phyloP scores from a whole-genome alignment of 2,329 filamentous ascomycete species.

The Penicillium psychrosexuale region DNA sequence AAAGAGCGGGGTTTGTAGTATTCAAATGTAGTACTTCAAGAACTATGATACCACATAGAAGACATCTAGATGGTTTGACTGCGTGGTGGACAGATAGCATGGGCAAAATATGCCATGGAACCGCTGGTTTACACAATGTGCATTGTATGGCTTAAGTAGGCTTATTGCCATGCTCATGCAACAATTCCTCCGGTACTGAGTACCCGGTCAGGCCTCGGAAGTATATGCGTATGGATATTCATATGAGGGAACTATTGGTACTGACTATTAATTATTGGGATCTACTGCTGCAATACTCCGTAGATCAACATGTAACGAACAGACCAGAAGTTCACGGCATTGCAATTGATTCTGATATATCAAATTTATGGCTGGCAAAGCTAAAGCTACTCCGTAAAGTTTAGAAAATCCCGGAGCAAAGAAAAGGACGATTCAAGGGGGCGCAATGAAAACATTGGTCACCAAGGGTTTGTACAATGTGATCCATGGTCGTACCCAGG shows the following conservation, averaged over 20 bases:
- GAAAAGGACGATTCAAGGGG: background rate
- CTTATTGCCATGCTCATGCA: background rate
- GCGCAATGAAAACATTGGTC: background rate
- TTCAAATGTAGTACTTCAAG: background rate
- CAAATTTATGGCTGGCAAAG: background rate
- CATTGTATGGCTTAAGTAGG: background rate
- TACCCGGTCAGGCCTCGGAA: background rate
- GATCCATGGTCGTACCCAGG: background rate
- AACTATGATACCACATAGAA: background rate
- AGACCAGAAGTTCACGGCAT: background rate
- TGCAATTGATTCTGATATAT: background rate
- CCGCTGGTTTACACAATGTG: background rate
- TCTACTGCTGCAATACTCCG: background rate
- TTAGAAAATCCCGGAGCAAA: background rate
- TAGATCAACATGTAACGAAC: background rate
- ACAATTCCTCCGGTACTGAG: background rate
- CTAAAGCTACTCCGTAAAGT: background rate
- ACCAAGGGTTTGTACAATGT: constrained; percentile 9
- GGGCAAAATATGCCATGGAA: background rate
- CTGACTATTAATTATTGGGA: constrained; percentile 1
- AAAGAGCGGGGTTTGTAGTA: background rate
- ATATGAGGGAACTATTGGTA: background rate
- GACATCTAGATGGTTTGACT: background rate
- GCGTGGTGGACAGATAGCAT: background rate
- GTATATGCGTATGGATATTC: background rate